Percentiles rank a stretch among this genome's conserved stretches.
Conservation (phyloP, 805 yeast species). For the Tetrapisispora fleetii region DNA sequence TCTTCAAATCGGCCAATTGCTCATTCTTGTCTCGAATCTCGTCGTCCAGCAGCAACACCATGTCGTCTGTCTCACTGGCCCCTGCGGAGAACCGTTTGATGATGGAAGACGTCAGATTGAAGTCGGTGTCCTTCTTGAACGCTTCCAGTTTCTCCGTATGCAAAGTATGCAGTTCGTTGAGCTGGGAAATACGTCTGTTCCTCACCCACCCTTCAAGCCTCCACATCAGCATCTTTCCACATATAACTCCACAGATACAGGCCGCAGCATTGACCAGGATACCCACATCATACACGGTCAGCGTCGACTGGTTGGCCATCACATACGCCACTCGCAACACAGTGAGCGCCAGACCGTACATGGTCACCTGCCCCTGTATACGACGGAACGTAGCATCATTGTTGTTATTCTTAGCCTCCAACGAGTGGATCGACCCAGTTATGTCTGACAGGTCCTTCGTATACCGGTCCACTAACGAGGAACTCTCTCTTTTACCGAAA, state of each 20-base stretch:
- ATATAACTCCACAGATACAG: neutral
- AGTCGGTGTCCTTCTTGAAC: slow-evolving; percentile 63
- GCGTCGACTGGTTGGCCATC: neutral
- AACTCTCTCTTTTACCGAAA: slow-evolving; percentile 5
- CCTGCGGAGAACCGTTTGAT: slow-evolving; percentile 53
- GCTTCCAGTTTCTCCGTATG: slow-evolving; percentile 53
- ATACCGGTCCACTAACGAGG: slow-evolving; percentile 18
- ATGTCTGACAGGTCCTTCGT: slow-evolving; percentile 23
- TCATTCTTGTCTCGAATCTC: slow-evolving; percentile 34
- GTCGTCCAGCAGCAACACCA: slow-evolving; percentile 34
- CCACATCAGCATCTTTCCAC: neutral
- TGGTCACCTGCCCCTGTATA: slow-evolving; percentile 13
- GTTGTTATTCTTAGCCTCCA: slow-evolving; percentile 16
- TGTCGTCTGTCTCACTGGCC: slow-evolving; percentile 38
- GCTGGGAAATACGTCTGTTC: slow-evolving; percentile 4
- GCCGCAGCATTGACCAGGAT: neutral
- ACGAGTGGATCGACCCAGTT: slow-evolving; percentile 20
- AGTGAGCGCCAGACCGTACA: slow-evolving; percentile 12
- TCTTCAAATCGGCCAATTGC: slow-evolving; percentile 31
- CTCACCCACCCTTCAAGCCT: neutral
- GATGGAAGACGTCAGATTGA: slow-evolving; percentile 64
- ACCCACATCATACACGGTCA: neutral
- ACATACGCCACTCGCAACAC: slow-evolving; percentile 1
- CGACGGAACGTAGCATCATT: slow-evolving; percentile 10
- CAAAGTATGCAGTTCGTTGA: slow-evolving; percentile 32